A percentile compares a stretch with the other conserved stretches of the same genome.
Conservation (phyloP, 768 basidiomycete species). For the Leccinum aurantiacum region DNA sequence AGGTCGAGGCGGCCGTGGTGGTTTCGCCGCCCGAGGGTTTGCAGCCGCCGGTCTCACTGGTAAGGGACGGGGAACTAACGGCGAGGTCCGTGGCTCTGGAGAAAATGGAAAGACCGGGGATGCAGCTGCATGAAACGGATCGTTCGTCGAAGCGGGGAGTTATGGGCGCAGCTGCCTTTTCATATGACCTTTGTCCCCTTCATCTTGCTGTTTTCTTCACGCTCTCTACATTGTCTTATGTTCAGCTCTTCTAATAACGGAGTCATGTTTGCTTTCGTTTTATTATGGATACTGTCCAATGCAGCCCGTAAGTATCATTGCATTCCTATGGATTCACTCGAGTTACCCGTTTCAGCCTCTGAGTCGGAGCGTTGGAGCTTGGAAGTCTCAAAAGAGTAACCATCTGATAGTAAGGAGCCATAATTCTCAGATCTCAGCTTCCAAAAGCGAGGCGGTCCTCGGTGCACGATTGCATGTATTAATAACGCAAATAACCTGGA, state of each 20-base stretch:
- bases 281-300: conserved; percentile 18
- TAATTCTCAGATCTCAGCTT: no score
- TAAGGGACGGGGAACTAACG: conserved; percentile 33
- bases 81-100: conserved; percentile 29
- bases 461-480: background rate
- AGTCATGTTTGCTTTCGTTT: conserved; percentile 24
- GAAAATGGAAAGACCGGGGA: conserved; percentile 31
- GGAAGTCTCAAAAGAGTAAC: background rate
- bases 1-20: conserved; percentile 49
- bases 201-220: conserved; percentile 9
- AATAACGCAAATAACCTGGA: no score
- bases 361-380: background rate
- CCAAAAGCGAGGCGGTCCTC: background rate
- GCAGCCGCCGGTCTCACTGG: conserved; percentile 65
- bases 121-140: conserved; percentile 22
- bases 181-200: conserved; percentile 15
- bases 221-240: conserved; percentile 12
- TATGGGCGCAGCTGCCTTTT: conserved; percentile 17
- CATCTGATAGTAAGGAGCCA: no score
- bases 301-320: conserved; percentile 7
- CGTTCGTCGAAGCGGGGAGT: conserved; percentile 18
- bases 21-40: conserved; percentile 62
- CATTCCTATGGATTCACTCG: conserved; percentile 16
- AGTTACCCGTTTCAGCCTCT: background rate
- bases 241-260: conserved; percentile 20